A percentile compares a stretch with the other conserved stretches of the same genome.
These are phyloP conservation scores for Cutaneotrichosporon arboriforme DNA, from an alignment of 1,284 basidiomycete genomes.

Conservation along the genomic window DNA sequence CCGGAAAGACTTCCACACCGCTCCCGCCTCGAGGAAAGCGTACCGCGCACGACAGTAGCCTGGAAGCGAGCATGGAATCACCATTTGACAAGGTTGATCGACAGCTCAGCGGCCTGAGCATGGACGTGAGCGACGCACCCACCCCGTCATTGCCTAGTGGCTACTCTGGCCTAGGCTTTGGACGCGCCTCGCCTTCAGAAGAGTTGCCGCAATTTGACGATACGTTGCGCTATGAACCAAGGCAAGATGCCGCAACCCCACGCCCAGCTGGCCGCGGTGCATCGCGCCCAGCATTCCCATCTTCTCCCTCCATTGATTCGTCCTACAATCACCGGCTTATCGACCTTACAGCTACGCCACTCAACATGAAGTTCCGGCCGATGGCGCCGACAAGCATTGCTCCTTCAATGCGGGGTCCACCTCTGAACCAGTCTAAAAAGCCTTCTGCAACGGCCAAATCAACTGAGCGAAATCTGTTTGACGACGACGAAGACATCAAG, in stretches of 20 bases:
- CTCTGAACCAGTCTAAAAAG: background rate
- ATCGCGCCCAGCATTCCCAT: background rate
- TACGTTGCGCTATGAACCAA: background rate
- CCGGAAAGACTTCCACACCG: slow-evolving; percentile 36
- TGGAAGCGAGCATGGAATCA: slow-evolving; percentile 65
- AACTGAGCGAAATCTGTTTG: slow-evolving; percentile 12
- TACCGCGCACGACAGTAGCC: slow-evolving; percentile 48
- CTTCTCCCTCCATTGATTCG: background rate
- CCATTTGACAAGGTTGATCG: slow-evolving; percentile 68
- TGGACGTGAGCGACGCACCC: slow-evolving; percentile 40
- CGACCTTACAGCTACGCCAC: slow-evolving; percentile 61
- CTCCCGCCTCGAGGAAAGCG: slow-evolving; percentile 34
- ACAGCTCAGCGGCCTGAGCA: slow-evolving; percentile 52
- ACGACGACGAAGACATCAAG: slow-evolving; percentile 50
- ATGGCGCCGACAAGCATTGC: background rate
- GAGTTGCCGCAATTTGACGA: background rate
- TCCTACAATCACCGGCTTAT: slow-evolving; percentile 2
- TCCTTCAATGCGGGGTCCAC: background rate
- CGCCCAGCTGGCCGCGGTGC: background rate
- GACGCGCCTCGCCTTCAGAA: background rate
- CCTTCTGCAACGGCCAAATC: background rate
- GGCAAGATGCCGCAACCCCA: background rate
- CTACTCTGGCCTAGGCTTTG: slow-evolving; percentile 14
- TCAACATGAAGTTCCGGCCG: slow-evolving; percentile 47
- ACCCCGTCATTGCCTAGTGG: slow-evolving; percentile 38